Conservation (phyloP, 192 early-diverging fungal species). For the Coemansia sp. region DNA sequence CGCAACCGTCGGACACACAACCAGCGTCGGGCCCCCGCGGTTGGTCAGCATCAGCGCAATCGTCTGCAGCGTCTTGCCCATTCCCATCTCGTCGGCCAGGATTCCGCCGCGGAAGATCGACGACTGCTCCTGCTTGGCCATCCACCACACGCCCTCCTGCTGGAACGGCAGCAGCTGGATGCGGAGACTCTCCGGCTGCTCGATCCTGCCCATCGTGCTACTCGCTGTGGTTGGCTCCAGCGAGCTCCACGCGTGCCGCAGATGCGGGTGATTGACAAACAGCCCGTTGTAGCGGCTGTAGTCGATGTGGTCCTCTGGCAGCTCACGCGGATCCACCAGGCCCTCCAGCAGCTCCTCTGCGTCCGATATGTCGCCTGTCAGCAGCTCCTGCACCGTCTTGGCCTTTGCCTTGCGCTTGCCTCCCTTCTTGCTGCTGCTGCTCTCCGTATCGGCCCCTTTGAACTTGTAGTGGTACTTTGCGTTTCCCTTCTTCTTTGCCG, state of each 20-base stretch:
- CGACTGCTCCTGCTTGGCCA: constrained; percentile 70
- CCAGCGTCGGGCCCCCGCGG: constrained; percentile 69
- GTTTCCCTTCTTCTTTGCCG: too few species aligned
- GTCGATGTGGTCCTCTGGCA: constrained; percentile 39
- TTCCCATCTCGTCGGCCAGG: constrained; percentile 87
- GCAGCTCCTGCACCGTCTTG: constrained; percentile 21
- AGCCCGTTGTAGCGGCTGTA: constrained; percentile 32
- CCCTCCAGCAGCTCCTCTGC: constrained; percentile 1
- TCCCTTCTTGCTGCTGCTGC: background rate
- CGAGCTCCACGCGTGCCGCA: constrained; percentile 38
- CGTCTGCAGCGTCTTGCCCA: constrained; percentile 94
- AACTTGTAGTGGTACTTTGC: background rate
- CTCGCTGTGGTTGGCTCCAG: constrained; percentile 2
- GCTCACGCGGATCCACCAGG: constrained; percentile 10
- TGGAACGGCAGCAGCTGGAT: constrained; percentile 88
- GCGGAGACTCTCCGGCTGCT: constrained; percentile 68
- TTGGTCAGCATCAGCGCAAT: constrained; percentile 76
- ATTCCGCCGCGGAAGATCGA: constrained; percentile 75
- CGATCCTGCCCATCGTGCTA: constrained; percentile 16
- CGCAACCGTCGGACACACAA: constrained; percentile 86
- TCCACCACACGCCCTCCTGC: constrained; percentile 81
- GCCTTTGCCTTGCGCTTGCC: constrained; percentile 17
- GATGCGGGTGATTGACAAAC: constrained; percentile 41
- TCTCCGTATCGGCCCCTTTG: background rate
- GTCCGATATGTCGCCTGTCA: constrained; percentile 34